These are phyloP conservation scores for Vigna reflexopilosa DNA, from an alignment of 306 rosid genomes.

Conservation along the genomic window DNA sequence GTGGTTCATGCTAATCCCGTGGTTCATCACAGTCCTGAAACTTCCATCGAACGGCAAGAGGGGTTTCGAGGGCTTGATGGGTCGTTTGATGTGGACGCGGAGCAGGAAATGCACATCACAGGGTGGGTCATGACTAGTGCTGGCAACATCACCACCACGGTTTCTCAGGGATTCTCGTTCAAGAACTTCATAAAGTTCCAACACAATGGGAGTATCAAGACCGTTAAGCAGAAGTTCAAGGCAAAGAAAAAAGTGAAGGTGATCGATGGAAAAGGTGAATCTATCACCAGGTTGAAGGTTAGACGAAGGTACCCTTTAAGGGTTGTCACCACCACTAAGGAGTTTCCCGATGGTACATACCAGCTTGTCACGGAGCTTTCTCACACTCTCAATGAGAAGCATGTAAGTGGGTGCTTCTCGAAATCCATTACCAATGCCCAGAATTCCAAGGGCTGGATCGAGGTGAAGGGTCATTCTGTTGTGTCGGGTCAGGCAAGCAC, in stretches of 20 bases:
- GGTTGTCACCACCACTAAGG: constrained; percentile 47
- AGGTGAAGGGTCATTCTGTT: constrained; percentile 75
- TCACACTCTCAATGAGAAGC: constrained; percentile 58
- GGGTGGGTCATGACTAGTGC: constrained; percentile 81
- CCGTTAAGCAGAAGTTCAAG: constrained; percentile 61
- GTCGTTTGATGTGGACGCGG: constrained; percentile 57
- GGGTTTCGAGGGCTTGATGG: constrained; percentile 70
- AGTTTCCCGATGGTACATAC: constrained; percentile 41
- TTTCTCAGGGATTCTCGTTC: constrained; percentile 51
- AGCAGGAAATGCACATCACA: constrained; percentile 45
- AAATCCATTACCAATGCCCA: constrained; percentile 52
- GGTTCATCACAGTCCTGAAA: constrained; percentile 39
- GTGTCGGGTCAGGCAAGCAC: constrained; percentile 64
- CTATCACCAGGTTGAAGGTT: constrained; percentile 41
- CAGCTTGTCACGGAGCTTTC: constrained; percentile 59
- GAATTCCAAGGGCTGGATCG: constrained; percentile 78
- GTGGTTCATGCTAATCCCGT: constrained; percentile 49
- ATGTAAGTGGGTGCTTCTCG: not conserved
- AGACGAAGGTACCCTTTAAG: constrained; percentile 57
- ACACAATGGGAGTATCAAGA: constrained; percentile 58
- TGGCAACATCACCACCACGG: constrained; percentile 64
- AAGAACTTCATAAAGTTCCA: constrained; percentile 51
- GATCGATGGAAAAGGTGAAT: constrained; percentile 35
- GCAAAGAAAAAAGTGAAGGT: constrained; percentile 48
- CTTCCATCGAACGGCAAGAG: constrained; percentile 48